Evolutionary conservation across 257 asterid genomes (phyloP).

Genomic region (Solanum bulbocastanum): DNA sequence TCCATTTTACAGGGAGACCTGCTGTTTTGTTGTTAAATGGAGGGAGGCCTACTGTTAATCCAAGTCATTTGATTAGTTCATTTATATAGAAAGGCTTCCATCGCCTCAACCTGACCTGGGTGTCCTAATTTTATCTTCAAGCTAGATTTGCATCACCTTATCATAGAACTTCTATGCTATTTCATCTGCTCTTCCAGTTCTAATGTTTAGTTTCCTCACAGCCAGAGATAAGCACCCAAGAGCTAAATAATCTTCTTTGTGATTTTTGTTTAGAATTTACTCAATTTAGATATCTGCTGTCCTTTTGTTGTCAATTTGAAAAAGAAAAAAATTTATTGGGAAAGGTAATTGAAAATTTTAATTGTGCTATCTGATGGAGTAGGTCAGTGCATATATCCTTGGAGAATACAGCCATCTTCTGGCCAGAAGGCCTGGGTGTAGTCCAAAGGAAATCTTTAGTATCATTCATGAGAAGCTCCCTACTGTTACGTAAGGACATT

Average conservation of each 20-base stretch:
- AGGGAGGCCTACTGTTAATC: not conserved
- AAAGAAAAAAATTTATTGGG: not conserved
- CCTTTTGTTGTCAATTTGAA: not conserved
- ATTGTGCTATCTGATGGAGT: slow-evolving; percentile 10
- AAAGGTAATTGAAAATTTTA: not conserved
- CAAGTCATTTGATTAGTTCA: not conserved
- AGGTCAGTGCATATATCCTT: slow-evolving; percentile 93
- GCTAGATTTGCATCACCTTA: not conserved
- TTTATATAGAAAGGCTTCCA: not conserved
- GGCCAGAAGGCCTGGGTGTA: slow-evolving; percentile 85
- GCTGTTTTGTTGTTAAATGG: not conserved
- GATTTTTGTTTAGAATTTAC: not conserved
- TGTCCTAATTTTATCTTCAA: not conserved
- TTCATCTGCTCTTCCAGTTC: not conserved
- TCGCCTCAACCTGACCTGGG: not conserved
- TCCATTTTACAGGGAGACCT: not conserved
- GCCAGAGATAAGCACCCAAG: not conserved
- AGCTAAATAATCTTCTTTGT: not conserved
- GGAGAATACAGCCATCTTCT: slow-evolving; percentile 96
- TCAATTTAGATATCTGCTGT: not conserved
- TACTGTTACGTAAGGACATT: slow-evolving; percentile 73
- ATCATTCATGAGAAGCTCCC: slow-evolving; percentile 90
- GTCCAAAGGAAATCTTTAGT: slow-evolving; percentile 75
- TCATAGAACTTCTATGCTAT: not conserved
- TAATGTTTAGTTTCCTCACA: not conserved